Evolutionary conservation across 1,139 yeast genomes (phyloP), one percentile per base, ranked within the genome.

Genomic region (Meyerozyma guilliermondii): DNA sequence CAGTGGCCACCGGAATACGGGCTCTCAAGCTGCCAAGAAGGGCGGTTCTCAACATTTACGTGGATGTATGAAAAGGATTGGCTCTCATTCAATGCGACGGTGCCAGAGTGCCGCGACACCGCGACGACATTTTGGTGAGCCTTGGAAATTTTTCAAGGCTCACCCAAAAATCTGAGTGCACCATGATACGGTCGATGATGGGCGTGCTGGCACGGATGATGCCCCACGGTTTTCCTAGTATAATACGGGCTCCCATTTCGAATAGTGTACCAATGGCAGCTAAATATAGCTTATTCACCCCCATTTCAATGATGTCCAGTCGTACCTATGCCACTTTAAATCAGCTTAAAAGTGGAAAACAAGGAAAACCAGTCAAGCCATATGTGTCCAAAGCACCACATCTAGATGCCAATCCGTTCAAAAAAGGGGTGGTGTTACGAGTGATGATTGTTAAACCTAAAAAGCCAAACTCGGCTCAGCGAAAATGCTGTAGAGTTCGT

Each of bases 381-480:
- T 62, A 58, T 48, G 56, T 54, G 7, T 62, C 84, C 2, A 80
- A 78, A 52, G 77, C 97, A 1, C 97, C 97, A 8, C 94, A 87
- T 66, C 76, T 92, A 49, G 82, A 83, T n/a, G 65, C 65, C 13
- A 78, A 83, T 52, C 98, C 98, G 1, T 86, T 88, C 58, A 81
- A 83, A 54, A 88, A 89, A 55, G 98, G 97, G 27, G 98, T 92
- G 4, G 95, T 92, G n/a, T 71, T 91, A 45, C 78, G 96, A 61
- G 96, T 91, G 23, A 87, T 91, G 92, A 87, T 89, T 48, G 75
- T 91, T 52, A 92, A 92, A 64, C 98, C 98, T 39, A 92, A 92
- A 73, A 94, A 94, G 62, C 99, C 99, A 39, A 94, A 94, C 68
- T 92, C 98, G 39, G 97, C 99, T 14, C 92, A 89, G 66, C 80